Evolutionary conservation across 73 alveolate species (phyloP).

Genomic region (Tetrahymena elliotti): DNA sequence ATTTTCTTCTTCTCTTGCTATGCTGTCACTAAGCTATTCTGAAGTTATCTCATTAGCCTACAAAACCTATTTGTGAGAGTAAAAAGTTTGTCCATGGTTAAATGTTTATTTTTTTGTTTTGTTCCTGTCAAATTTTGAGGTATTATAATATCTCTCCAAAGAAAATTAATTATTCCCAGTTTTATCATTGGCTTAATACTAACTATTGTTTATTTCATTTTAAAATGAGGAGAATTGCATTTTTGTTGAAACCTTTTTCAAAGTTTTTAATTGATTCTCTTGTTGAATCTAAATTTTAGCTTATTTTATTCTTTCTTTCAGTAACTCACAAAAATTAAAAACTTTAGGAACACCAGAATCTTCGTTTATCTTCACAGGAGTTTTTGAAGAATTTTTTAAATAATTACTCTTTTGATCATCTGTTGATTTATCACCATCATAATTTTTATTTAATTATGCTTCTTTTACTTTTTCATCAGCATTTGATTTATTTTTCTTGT

Average conservation of each 20-base stretch:
- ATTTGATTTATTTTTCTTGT: neutral
- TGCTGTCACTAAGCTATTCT: neutral
- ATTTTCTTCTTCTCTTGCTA: neutral
- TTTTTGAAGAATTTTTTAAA: neutral
- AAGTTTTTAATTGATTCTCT: neutral
- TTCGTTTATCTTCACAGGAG: neutral
- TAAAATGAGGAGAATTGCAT: neutral
- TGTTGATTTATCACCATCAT: neutral
- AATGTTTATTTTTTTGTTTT: neutral
- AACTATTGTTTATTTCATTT: neutral
- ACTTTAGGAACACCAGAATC: neutral
- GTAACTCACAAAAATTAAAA: neutral
- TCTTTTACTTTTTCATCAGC: neutral
- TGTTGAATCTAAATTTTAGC: neutral
- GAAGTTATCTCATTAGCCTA: neutral
- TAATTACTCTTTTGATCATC: neutral
- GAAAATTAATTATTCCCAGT: neutral
- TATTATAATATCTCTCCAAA: neutral
- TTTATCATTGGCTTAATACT: neutral
- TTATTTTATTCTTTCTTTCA: neutral
- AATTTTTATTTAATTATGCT: neutral
- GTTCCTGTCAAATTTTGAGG: neutral
- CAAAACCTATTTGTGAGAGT: neutral
- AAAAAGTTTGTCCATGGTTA: neutral
- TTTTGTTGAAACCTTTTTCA: neutral